phyloP scores from a whole-genome alignment of 2,329 filamentous ascomycete species.

The Colletotrichum orbiculare region DNA sequence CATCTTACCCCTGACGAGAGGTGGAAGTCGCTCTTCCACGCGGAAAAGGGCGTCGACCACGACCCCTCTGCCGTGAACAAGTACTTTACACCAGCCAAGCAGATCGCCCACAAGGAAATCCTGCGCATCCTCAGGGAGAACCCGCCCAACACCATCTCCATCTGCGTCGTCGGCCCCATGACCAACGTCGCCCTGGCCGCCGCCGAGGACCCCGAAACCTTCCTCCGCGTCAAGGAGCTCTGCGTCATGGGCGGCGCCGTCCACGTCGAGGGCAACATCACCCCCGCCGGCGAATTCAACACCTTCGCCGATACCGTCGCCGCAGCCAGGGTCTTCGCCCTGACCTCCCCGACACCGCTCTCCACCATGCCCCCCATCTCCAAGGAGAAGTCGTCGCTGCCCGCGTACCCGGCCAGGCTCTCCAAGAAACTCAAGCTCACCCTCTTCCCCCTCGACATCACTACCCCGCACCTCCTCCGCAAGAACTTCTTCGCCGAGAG shows the following conservation, averaged over 20 bases:
- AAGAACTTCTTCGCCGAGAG: slow-evolving; percentile 67
- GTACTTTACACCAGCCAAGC: slow-evolving; percentile 81
- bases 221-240: slow-evolving; percentile 88
- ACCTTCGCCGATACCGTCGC: slow-evolving; percentile 88
- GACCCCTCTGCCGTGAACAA: slow-evolving; percentile 56
- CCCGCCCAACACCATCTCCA: slow-evolving; percentile 85
- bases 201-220: slow-evolving; percentile 87
- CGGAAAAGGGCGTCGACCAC: slow-evolving; percentile 45
- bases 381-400: slow-evolving; percentile 60
- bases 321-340: slow-evolving; percentile 79
- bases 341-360: slow-evolving; percentile 78
- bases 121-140: slow-evolving; percentile 86
- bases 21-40: slow-evolving; percentile 75
- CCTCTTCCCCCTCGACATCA: slow-evolving; percentile 83
- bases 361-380: slow-evolving; percentile 83
- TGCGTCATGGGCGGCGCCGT: slow-evolving; percentile 96
- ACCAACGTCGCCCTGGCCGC: slow-evolving; percentile 95
- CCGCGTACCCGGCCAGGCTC: slow-evolving; percentile 72
- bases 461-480: slow-evolving; percentile 74
- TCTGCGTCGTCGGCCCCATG: slow-evolving; percentile 88
- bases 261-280: slow-evolving; percentile 82
- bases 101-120: slow-evolving; percentile 85
- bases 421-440: slow-evolving; percentile 73
- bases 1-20: slow-evolving; percentile 79
- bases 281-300: slow-evolving; percentile 94